Conservation (phyloP, 1,284 basidiomycete species). For the Ceratobasidium sp. region DNA sequence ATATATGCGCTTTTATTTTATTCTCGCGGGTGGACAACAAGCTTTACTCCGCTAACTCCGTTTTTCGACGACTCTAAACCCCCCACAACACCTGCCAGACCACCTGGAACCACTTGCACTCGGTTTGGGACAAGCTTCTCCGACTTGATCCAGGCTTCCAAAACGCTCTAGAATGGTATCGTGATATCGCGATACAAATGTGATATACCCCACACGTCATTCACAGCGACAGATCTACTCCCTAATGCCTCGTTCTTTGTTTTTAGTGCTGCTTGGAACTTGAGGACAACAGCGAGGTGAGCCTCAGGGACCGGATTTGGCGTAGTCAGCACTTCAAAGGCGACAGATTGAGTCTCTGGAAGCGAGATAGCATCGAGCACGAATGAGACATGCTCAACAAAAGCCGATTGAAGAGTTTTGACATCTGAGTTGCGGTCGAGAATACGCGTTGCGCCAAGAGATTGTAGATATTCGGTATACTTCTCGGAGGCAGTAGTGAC, state of each 20-base stretch:
- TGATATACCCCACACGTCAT: not conserved
- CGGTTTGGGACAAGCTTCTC: conserved; percentile 17
- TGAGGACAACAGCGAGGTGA: conserved; percentile 3
- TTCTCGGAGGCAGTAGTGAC: conserved; percentile 62
- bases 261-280: not conserved
- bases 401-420: conserved; percentile 20
- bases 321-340: conserved; percentile 16
- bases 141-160: conserved; percentile 16
- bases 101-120: conserved; percentile 28
- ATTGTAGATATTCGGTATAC: conserved; percentile 63
- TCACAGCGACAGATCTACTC: not conserved
- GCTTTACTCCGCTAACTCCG: conserved; percentile 47
- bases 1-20: not conserved
- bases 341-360: conserved; percentile 18
- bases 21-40: conserved; percentile 42
- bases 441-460: conserved; percentile 69
- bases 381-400: not conserved
- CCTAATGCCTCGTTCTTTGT: not conserved
- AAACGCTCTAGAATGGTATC: conserved; percentile 3
- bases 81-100: conserved; percentile 29
- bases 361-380: conserved; percentile 22
- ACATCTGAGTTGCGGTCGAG: conserved; percentile 61
- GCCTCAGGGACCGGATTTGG: not conserved
- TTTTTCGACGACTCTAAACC: conserved; percentile 31
- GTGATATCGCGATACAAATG: conserved; percentile 15